Evolutionary conservation across 805 yeast genomes (phyloP).

Genomic region (Ogataea naganishii): DNA sequence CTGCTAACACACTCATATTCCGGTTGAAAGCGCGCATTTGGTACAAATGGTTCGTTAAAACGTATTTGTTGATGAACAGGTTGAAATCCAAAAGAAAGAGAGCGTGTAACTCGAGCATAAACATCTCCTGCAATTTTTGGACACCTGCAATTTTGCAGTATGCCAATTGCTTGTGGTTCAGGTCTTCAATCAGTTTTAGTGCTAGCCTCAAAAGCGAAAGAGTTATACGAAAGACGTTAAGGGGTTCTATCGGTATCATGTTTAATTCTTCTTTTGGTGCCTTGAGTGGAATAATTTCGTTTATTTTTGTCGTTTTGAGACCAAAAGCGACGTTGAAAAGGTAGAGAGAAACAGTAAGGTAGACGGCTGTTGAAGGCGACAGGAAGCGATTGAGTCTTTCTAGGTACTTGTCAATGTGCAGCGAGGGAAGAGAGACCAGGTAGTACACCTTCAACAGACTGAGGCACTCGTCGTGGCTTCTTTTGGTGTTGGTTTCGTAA

Average conservation of each 20-base stretch:
- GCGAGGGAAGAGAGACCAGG: conserved; percentile 21
- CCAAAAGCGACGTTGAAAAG: conserved; percentile 22
- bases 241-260: conserved; percentile 23
- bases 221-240: conserved; percentile 31
- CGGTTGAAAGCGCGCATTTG: conserved; percentile 18
- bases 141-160: conserved; percentile 38
- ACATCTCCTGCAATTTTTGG: conserved; percentile 28
- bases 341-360: conserved; percentile 22
- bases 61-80: conserved; percentile 27
- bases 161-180: conserved; percentile 31
- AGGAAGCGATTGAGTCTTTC: conserved; percentile 23
- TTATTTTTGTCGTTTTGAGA: conserved; percentile 7
- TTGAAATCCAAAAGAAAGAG: conserved; percentile 34
- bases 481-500: conserved; percentile 6
- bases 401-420: conserved; percentile 18
- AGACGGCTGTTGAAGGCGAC: conserved; percentile 21
- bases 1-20: no score
- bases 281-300: conserved; percentile 3
- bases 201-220: conserved; percentile 31
- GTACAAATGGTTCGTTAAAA: conserved; percentile 24
- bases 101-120: conserved; percentile 29
- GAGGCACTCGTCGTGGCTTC: conserved; percentile 3
- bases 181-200: conserved; percentile 33
- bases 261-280: conserved; percentile 6
- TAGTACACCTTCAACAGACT: conserved; percentile 20